A percentile compares a stretch with the other conserved stretches of the same genome.
Evolutionary conservation across 2,329 filamentous ascomycete genomes (phyloP).

Genomic region (Fusarium euwallaceae): DNA sequence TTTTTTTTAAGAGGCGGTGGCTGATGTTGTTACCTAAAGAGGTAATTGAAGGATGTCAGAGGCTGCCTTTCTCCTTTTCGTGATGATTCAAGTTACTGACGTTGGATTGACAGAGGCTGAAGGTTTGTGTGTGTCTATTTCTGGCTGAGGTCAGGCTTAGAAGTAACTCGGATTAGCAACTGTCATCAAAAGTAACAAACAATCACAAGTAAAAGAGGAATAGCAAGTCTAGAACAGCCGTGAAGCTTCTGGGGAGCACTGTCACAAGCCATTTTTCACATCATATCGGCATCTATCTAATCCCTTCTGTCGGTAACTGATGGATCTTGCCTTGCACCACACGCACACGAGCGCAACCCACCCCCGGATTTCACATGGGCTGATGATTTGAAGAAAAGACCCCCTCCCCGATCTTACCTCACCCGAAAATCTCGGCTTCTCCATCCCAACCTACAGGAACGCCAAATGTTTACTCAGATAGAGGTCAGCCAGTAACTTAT

Average conservation of each 20-base stretch:
- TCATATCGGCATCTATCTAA: background rate
- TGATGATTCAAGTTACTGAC: background rate
- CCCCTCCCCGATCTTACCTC: slow-evolving; percentile 18
- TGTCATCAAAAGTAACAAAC: slow-evolving; percentile 1
- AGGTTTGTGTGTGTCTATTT: background rate
- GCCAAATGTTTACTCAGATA: slow-evolving; percentile 25
- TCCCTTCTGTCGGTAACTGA: slow-evolving; percentile 1
- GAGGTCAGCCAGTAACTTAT: background rate
- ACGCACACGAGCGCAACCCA: slow-evolving; percentile 5
- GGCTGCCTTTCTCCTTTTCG: background rate
- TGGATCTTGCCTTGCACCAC: slow-evolving; percentile 14
- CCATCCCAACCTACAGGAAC: slow-evolving; percentile 1
- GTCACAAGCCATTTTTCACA: slow-evolving; percentile 30
- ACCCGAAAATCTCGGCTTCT: background rate
- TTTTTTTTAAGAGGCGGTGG: slow-evolving; percentile 13
- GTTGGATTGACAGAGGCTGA: background rate
- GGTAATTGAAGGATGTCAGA: background rate
- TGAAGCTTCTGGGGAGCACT: background rate
- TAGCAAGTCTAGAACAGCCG: background rate
- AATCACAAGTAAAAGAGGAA: background rate
- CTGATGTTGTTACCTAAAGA: slow-evolving; percentile 10
- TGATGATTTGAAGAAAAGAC: slow-evolving; percentile 6
- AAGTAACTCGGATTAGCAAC: slow-evolving; percentile 11
- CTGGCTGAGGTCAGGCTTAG: background rate
- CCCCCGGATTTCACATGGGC: slow-evolving; percentile 42